Evolutionary conservation across 164 flowering plant species (phyloP).

Genomic region (Amborella trichopoda): DNA sequence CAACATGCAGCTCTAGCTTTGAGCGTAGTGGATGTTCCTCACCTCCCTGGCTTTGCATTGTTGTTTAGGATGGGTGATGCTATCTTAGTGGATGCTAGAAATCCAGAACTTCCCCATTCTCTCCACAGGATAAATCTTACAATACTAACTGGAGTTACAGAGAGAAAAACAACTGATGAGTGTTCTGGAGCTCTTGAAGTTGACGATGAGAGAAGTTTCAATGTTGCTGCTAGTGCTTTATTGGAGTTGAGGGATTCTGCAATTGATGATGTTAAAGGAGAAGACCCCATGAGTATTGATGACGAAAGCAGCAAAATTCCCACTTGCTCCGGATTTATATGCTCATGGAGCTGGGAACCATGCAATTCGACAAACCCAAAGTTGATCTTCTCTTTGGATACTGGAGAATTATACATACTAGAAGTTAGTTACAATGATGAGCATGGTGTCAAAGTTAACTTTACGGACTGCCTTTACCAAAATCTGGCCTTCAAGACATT

Average conservation of each 20-base stretch:
- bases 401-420: conserved; percentile 60
- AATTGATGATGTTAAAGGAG: conserved; percentile 27
- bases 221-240: conserved; percentile 89
- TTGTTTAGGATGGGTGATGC: conserved; percentile 77
- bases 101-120: conserved; percentile 52
- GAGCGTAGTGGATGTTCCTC: conserved; percentile 73
- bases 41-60: conserved; percentile 56
- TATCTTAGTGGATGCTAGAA: conserved; percentile 81
- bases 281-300: conserved; percentile 89
- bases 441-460: conserved; percentile 29
- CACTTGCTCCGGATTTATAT: conserved; percentile 28
- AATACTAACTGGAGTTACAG: conserved; percentile 34
- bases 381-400: conserved; percentile 64
- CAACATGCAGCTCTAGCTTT: conserved; percentile 71
- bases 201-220: conserved; percentile 76
- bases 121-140: conserved; percentile 39
- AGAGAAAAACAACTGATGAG: conserved; percentile 36
- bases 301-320: conserved; percentile 19
- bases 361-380: conserved; percentile 24
- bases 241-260: conserved; percentile 56
- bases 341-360: conserved; percentile 95
- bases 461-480: conserved; percentile 68
- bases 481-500: conserved; percentile 60
- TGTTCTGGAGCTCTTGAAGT: conserved; percentile 42
- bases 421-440: conserved; percentile 41